Evolutionary conservation across 495 filamentous ascomycete species (phyloP), one percentile per base, ranked within the genome.

Genomic region (Tuber borchii): DNA sequence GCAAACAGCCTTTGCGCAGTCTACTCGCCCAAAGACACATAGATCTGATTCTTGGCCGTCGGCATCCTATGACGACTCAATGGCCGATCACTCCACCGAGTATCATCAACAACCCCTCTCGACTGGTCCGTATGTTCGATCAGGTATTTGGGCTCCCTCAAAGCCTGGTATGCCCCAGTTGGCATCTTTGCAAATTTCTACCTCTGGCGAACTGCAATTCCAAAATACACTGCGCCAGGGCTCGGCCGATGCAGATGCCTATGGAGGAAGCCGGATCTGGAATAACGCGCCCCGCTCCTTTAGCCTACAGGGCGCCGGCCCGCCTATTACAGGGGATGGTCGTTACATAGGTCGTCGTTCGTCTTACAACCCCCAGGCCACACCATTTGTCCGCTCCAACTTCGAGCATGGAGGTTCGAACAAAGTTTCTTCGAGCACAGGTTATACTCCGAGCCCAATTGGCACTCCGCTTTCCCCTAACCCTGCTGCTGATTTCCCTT

Each of bases 381-480:
- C 73, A 39, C 81, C 81, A 78, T 83, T 81, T 75, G 70, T 83
- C 84, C 75, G 68, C 65, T 45, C 76, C 76, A 56, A 81, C 77
- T 71, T 79, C 80, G 82, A 82, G 78, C 79, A 84, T 88, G 75
- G 87, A 87, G 78, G 78, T 31, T 61, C 48, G 17, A 77, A 79
- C 34, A 79, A 79, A 72, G 51, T 68, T 14, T 19, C 78, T 42
- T 71, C 84, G 77, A 84, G 84, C 68, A 71, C 80, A 74, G 79
- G 87, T 40, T 96, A 93, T 83, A 90, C 90, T 74, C 88, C 91
- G 77, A 90, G 89, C 68, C 88, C 92, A 45, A 89, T 92, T 78
- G 91, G 93, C 48, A 93, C 93, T 42, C 87, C 92, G 7, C 88
- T 98, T 31, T 97, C 94, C 22, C 92, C 95, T 6, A 90, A 76